Evolutionary conservation across 2,329 filamentous ascomycete genomes (phyloP), one percentile per base, ranked within the genome.

Genomic region (Ustilaginoidea virens): DNA sequence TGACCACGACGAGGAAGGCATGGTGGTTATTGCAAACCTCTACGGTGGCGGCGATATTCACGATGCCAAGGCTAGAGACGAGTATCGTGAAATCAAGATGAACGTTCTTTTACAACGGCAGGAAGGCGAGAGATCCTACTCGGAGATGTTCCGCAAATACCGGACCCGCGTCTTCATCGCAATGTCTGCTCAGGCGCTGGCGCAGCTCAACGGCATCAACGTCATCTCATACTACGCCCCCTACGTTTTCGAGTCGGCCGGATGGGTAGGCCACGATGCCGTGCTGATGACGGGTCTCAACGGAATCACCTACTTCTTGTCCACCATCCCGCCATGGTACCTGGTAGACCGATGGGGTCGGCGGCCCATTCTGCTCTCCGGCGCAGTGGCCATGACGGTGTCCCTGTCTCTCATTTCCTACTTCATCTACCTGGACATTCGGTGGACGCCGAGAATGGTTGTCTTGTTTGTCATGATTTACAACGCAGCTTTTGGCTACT

Each of bases 21-120:
- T 98, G 55, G 78, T 94, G 17, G 90, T 98, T 27, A 96, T 98
- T 57, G 90, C 90, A 34, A 96, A 96, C 49, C 66, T 98, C 5
- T 96, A 96, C 46, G 90, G 90, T 31, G 83, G 80, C 47, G 90
- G 90, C 35, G 90, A 98, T 51, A 86, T 96, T 36, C 86, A 94
- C 56, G 81, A 93, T 51, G 60, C 77, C 34, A 90, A 92, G 53
- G 90, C 90, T 2, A 74, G 86, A 33, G 86, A 94, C 32, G 90
- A 98, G 53, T 98, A 92, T 55, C 81, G 87, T 43, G 90, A 96
- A 47, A 98, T 98, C 61, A 98, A 98, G 63, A 93, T 94, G 82
- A 77, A 87, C 44, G 90, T 98, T 17, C 69, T 98, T 19, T 63
- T 96, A 15, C 77, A 87, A 52, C 80, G 90, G 29, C 85, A 93